These are phyloP conservation scores for Mortierella claussenii DNA, from an alignment of 192 early-diverging fungal genomes.

Conservation along the genomic window DNA sequence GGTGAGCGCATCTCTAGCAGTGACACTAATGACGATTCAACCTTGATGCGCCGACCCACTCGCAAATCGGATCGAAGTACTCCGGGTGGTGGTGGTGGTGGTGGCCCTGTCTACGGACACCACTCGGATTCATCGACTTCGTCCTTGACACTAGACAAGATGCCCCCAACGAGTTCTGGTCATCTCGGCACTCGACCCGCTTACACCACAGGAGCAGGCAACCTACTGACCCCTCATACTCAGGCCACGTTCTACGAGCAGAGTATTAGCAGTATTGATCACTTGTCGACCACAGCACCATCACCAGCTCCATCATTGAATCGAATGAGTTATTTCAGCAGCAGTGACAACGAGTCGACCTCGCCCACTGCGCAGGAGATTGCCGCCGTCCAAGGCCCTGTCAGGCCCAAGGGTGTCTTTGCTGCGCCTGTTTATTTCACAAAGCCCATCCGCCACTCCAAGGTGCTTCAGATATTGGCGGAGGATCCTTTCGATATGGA, in stretches of 20 bases:
- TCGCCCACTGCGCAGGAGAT: conserved; percentile 3
- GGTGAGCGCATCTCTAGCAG: conserved; percentile 50
- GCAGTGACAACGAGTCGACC: conserved; percentile 35
- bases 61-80: too few species aligned
- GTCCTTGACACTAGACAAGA: conserved; percentile 17
- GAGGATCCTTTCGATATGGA: conserved; percentile 22
- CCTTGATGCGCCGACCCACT: not conserved
- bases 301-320: conserved; percentile 30
- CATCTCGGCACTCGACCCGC: not conserved
- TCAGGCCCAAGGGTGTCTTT: conserved; percentile 21
- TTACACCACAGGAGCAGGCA: conserved; percentile 18
- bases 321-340: conserved; percentile 32
- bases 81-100: not conserved
- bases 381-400: not conserved
- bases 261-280: conserved; percentile 37
- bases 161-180: not conserved
- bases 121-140: conserved; percentile 24
- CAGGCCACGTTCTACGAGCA: conserved; percentile 28
- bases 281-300: conserved; percentile 5
- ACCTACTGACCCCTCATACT: conserved; percentile 27
- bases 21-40: conserved; percentile 19
- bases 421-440: conserved; percentile 31
- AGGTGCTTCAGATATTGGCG: conserved; percentile 24
- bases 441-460: conserved; percentile 48
- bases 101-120: conserved; percentile 5